Conservation (phyloP, 2,329 filamentous ascomycete genomes). For the Xylariaceae sp. region DNA sequence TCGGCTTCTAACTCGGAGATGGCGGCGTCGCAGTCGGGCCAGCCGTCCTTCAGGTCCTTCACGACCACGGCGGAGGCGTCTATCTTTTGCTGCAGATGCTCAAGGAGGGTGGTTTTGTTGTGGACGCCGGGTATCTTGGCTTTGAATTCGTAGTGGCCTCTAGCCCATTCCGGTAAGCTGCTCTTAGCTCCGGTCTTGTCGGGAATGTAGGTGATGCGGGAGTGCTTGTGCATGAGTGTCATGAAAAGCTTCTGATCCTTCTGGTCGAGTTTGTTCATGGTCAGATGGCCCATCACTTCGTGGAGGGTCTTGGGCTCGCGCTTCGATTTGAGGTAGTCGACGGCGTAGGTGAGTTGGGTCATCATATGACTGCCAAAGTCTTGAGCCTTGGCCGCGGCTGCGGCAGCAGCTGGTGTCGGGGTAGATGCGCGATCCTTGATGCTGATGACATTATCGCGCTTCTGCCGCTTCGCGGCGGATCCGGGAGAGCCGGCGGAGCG, state of each 20-base stretch:
- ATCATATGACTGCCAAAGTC: slow-evolving; percentile 77
- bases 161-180: slow-evolving; percentile 62
- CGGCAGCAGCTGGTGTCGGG: slow-evolving; percentile 33
- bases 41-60: slow-evolving; percentile 93
- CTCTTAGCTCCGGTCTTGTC: slow-evolving; percentile 46
- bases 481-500: slow-evolving; percentile 26
- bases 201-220: slow-evolving; percentile 55
- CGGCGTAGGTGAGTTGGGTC: slow-evolving; percentile 84
- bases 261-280: slow-evolving; percentile 62
- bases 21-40: slow-evolving; percentile 77
- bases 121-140: slow-evolving; percentile 79
- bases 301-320: slow-evolving; percentile 66
- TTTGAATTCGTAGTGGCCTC: slow-evolving; percentile 76
- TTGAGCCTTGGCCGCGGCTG: slow-evolving; percentile 54
- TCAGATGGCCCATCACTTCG: slow-evolving; percentile 79
- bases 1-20: slow-evolving; percentile 75
- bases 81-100: slow-evolving; percentile 75
- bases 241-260: slow-evolving; percentile 63
- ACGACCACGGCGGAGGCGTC: slow-evolving; percentile 80
- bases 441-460: slow-evolving; percentile 44
- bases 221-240: slow-evolving; percentile 65
- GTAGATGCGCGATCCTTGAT: slow-evolving; percentile 23
- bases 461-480: slow-evolving; percentile 51
- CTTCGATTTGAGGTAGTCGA: slow-evolving; percentile 76
- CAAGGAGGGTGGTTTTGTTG: slow-evolving; percentile 72